Evolutionary conservation across 495 filamentous ascomycete species (phyloP).

Genomic region (Daldinia bambusicola): DNA sequence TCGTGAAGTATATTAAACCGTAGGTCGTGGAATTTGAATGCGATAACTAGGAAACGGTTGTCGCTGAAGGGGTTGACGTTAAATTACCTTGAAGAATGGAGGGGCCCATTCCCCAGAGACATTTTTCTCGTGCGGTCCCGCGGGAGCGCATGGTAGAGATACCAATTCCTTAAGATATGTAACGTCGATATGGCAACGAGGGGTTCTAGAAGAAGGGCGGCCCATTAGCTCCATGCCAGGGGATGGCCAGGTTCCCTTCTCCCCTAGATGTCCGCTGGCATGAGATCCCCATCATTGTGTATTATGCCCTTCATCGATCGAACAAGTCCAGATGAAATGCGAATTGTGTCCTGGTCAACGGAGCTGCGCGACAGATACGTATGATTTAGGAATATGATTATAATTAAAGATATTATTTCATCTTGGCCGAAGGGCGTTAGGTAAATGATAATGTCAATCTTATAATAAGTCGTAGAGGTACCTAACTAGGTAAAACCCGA

Average conservation of each 20-base stretch:
- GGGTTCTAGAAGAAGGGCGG: constrained; percentile 21
- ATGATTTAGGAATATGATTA: not conserved
- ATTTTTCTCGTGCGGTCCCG: constrained; percentile 1
- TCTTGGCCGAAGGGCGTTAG: not conserved
- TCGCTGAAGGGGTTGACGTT: not conserved
- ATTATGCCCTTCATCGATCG: constrained; percentile 1
- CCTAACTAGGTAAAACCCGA: constrained; percentile 9
- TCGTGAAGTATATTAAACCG: constrained; percentile 25
- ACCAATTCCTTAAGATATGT: constrained; percentile 24
- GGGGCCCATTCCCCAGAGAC: constrained; percentile 30
- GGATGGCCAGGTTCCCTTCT: constrained; percentile 2
- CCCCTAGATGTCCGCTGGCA: constrained; percentile 18
- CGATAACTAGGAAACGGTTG: constrained; percentile 31
- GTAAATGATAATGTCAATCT: not conserved
- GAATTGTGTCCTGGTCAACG: constrained; percentile 19
- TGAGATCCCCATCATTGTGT: constrained; percentile 21
- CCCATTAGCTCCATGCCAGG: constrained; percentile 30
- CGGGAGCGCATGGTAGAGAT: not conserved
- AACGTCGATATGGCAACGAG: constrained; percentile 34
- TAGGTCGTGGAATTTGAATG: constrained; percentile 34
- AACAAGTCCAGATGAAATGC: not conserved
- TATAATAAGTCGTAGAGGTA: not conserved
- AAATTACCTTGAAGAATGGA: constrained; percentile 27
- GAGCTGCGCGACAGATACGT: constrained; percentile 2
- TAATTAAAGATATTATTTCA: not conserved